phyloP scores from a whole-genome alignment of 1,284 basidiomycete genomes.

The Apiotrichum domesticum region DNA sequence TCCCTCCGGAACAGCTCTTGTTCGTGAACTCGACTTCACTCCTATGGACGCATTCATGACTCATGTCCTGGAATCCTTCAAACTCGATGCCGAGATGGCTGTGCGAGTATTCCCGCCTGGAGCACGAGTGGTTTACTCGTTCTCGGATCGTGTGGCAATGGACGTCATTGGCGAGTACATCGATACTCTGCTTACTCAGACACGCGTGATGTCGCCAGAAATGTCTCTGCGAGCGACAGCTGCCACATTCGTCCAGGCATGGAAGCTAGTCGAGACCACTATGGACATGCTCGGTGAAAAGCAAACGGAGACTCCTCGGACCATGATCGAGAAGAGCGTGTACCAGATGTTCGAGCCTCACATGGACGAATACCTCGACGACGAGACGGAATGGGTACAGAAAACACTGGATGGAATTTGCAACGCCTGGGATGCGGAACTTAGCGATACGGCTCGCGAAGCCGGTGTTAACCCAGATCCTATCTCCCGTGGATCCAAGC shows the following conservation, averaged over 20 bases:
- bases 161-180: conserved; percentile 74
- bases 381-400: conserved; percentile 81
- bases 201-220: conserved; percentile 65
- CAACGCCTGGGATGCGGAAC: conserved; percentile 62
- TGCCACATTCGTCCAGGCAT: conserved; percentile 80
- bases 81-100: conserved; percentile 70
- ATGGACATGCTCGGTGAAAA: conserved; percentile 46
- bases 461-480: background rate
- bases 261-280: conserved; percentile 75
- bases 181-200: conserved; percentile 65
- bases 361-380: conserved; percentile 94
- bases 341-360: conserved; percentile 89
- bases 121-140: conserved; percentile 39
- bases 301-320: conserved; percentile 44
- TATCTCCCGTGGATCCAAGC: background rate
- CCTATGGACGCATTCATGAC: conserved; percentile 89
- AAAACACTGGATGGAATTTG: conserved; percentile 67
- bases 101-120: conserved; percentile 75
- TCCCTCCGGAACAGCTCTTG: conserved; percentile 27
- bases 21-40: conserved; percentile 64
- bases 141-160: conserved; percentile 40
- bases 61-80: conserved; percentile 59
- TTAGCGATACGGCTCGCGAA: conserved; percentile 10
- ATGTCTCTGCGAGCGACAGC: conserved; percentile 79
- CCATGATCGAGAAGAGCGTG: conserved; percentile 70